These are phyloP conservation scores for Zygoascus meyerae DNA, from an alignment of 1,139 yeast species.

Conservation along the genomic window DNA sequence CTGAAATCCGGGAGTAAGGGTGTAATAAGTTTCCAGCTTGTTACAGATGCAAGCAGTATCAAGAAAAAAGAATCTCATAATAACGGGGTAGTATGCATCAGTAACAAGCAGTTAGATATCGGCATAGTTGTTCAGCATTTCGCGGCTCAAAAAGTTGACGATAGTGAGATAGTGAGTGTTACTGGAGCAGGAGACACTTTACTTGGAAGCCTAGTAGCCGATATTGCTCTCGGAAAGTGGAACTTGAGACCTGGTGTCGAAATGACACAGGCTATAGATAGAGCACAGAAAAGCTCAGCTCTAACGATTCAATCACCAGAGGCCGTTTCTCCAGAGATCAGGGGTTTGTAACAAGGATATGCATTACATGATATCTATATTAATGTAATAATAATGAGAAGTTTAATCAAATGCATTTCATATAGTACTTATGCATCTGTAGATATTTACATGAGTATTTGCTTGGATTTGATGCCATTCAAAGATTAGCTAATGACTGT, in stretches of 20 bases:
- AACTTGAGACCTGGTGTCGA: constrained; percentile 18
- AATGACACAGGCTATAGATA: constrained; percentile 35
- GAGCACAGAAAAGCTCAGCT: constrained; percentile 54
- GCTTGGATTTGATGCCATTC: neutral
- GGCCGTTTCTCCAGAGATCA: constrained; percentile 28
- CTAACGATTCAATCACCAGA: constrained; percentile 37
- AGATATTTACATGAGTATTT: neutral
- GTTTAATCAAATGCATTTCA: neutral
- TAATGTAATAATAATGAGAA: neutral
- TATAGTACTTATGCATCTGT: neutral
- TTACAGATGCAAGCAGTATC: constrained; percentile 22
- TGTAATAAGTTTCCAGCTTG: constrained; percentile 44
- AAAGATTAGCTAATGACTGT: constrained; percentile 11
- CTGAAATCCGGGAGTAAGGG: constrained; percentile 69
- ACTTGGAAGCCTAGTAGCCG: constrained; percentile 46
- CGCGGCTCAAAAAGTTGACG: constrained; percentile 31
- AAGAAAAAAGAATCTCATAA: constrained; percentile 7
- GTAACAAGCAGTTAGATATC: constrained; percentile 21
- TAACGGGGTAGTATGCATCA: constrained; percentile 9
- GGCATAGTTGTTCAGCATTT: constrained; percentile 64
- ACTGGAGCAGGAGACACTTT: constrained; percentile 71
- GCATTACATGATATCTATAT: neutral
- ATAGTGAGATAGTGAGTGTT: constrained; percentile 42
- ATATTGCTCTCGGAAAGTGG: constrained; percentile 28
- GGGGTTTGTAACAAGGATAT: constrained; percentile 8